phyloP scores from a whole-genome alignment of 352 stramenopile species.

The Phytopythium cucurbitacearum region DNA sequence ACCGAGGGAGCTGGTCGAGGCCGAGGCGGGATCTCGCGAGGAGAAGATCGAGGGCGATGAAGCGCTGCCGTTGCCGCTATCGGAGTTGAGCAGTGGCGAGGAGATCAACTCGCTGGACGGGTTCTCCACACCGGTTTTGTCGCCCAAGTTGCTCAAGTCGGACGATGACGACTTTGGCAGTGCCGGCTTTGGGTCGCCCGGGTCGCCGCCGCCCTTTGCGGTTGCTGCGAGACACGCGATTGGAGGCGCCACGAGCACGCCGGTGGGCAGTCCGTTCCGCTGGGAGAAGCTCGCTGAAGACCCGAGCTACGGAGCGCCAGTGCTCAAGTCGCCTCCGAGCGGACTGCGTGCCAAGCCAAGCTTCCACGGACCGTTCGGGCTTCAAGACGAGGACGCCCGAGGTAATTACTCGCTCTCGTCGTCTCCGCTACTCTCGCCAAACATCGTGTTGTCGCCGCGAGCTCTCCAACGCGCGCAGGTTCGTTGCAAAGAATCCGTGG shows the following conservation, averaged over 20 bases:
- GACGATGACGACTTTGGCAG: conserved; percentile 41
- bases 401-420: conserved; percentile 10
- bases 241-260: conserved; percentile 9
- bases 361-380: conserved; percentile 25
- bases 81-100: conserved; percentile 38
- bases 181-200: conserved; percentile 32
- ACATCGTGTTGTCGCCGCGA: conserved; percentile 34
- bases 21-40: conserved; percentile 7
- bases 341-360: conserved; percentile 24
- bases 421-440: conserved; percentile 21
- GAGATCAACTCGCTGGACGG: conserved; percentile 43
- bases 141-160: conserved; percentile 50
- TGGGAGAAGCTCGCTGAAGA: conserved; percentile 70
- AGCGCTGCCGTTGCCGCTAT: conserved; percentile 17
- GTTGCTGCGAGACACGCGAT: conserved; percentile 10
- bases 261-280: conserved; percentile 45
- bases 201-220: conserved; percentile 71
- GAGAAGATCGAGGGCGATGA: conserved; percentile 25
- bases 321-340: conserved; percentile 45
- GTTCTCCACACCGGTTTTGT: conserved; percentile 57
- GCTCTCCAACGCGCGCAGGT: conserved; percentile 37
- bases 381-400: conserved; percentile 41
- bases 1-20: conserved; percentile 14
- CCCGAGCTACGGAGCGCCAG: conserved; percentile 45
- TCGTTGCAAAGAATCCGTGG: neutral